Evolutionary conservation across 306 rosid genomes (phyloP), one percentile per base, ranked within the genome.

Genomic region (Hippophae tibetana): DNA sequence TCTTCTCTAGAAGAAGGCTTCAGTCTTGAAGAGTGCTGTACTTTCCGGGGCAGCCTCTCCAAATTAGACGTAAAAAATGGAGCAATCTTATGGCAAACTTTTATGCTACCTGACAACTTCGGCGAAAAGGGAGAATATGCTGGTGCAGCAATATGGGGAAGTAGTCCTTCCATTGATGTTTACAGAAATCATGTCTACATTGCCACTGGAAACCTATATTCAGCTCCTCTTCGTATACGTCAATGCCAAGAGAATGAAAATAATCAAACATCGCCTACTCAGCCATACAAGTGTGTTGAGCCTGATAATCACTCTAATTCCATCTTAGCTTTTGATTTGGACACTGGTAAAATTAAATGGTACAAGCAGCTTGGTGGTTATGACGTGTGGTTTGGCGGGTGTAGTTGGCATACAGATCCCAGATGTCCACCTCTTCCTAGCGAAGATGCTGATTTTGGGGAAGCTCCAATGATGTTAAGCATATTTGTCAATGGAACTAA

Each of bases 141-240:
- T 0, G 87, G 95, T 45, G 89, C 85, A 5, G 81, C 89, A 8
- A 61, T 87, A 0, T 84, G 89, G 89, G 93, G 95, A 66, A 84
- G 89, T 47, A 87, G 95, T 60, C 89, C 95, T 11, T 69, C 95
- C 23, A 78, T 87, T 40, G 93, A 87, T 47, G 25, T 42, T 5
- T 0, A 7, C 5, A 64, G 93, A 41, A 82, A 76, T 40, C 80
- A 25, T n/a, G 76, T 80, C 13, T 82, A 71, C 46, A 63, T 87
- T 57, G 87, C 78, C 48, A 84, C 93, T 0, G 88, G 93, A 3
- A 87, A 82, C 82, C 61, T 78, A 0, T 84, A 87, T 42, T 69
- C 81, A 1, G 85, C 83, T 12, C 95, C 84, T 0, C 45, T 31
- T 5, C 68, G 8, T 11, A 56, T 82, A 5, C 27, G 7, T 2